A percentile compares a stretch with the other conserved stretches of the same genome.
Conservation (phyloP, 441 rosid genomes). For the Viola pubescens region DNA sequence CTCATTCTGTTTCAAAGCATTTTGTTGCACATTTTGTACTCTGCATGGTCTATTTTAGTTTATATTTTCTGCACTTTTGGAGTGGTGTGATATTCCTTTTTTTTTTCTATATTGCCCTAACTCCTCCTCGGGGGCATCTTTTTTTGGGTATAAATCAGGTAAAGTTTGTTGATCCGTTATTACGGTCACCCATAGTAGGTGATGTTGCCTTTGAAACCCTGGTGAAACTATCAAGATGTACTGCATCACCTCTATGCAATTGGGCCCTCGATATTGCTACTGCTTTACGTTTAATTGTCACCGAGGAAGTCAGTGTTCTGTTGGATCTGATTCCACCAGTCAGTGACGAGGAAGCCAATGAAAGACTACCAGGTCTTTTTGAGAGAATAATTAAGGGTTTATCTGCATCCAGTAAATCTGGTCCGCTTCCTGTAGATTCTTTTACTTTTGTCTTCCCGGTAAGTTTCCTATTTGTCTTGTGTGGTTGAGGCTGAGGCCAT, state of each 20-base stretch:
- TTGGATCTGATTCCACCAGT: constrained; percentile 43
- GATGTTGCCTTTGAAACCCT: constrained; percentile 74
- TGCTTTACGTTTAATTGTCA: constrained; percentile 72
- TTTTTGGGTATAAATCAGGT: constrained; percentile 39
- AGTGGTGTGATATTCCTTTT: too few relatives aligned
- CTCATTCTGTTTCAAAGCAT: too few relatives aligned
- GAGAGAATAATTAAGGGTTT: constrained; percentile 73
- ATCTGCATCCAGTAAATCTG: constrained; percentile 74
- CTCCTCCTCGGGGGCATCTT: constrained; percentile 6
- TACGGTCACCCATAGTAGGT: constrained; percentile 75
- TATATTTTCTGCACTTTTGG: too few relatives aligned
- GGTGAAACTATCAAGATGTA: constrained; percentile 86
- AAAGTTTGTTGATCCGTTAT: constrained; percentile 77
- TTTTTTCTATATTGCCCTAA: too few relatives aligned
- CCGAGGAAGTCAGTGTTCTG: constrained; percentile 47
- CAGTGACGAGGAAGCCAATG: constrained; percentile 47
- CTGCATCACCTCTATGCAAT: constrained; percentile 76
- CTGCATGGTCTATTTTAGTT: too few relatives aligned
- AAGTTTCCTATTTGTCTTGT: constrained; percentile 22
- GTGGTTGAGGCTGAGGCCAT: too few relatives aligned
- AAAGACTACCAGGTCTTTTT: constrained; percentile 60
- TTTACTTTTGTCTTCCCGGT: constrained; percentile 94
- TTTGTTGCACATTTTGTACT: too few relatives aligned
- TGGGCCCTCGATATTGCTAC: constrained; percentile 97
- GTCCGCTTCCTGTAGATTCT: constrained; percentile 94